These are phyloP conservation scores for Pseudogymnoascus sp. DNA, from an alignment of 2,329 filamentous ascomycete genomes.

Conservation along the genomic window DNA sequence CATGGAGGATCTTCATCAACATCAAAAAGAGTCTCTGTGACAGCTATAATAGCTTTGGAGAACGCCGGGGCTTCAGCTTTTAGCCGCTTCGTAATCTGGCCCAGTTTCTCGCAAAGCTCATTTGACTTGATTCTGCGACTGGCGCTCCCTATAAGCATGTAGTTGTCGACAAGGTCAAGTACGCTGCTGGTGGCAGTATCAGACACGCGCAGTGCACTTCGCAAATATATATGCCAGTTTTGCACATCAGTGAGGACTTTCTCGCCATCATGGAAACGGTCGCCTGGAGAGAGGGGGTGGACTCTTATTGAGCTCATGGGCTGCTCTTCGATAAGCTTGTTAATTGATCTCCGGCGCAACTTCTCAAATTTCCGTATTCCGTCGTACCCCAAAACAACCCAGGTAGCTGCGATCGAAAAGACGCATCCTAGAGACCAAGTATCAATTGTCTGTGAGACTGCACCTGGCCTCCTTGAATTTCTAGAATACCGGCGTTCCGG, in stretches of 20 bases:
- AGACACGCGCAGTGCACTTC: conserved; percentile 12
- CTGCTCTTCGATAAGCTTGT: not conserved
- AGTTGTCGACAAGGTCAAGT: conserved; percentile 23
- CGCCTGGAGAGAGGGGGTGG: not conserved
- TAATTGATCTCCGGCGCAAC: conserved; percentile 15
- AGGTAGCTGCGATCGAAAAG: conserved; percentile 33
- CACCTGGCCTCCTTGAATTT: not conserved
- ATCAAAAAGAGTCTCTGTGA: not conserved
- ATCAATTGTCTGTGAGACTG: conserved; percentile 23
- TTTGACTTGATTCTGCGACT: not conserved
- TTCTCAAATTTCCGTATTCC: conserved; percentile 26
- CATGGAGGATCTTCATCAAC: not conserved
- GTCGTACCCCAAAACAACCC: conserved; percentile 29
- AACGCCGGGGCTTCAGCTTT: not conserved
- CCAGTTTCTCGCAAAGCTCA: conserved; percentile 9
- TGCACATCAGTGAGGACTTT: conserved; percentile 19
- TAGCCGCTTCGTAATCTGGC: not conserved
- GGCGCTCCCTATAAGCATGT: conserved; percentile 18
- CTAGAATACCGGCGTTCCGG: not conserved
- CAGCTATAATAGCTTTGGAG: not conserved
- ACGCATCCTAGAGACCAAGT: conserved; percentile 36
- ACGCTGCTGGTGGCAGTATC: conserved; percentile 20
- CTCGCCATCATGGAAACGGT: conserved; percentile 23
- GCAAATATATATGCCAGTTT: conserved; percentile 23
- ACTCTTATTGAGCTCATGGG: no score